Evolutionary conservation across 768 basidiomycete species (phyloP).

Genomic region (Lentinula lateritia): DNA sequence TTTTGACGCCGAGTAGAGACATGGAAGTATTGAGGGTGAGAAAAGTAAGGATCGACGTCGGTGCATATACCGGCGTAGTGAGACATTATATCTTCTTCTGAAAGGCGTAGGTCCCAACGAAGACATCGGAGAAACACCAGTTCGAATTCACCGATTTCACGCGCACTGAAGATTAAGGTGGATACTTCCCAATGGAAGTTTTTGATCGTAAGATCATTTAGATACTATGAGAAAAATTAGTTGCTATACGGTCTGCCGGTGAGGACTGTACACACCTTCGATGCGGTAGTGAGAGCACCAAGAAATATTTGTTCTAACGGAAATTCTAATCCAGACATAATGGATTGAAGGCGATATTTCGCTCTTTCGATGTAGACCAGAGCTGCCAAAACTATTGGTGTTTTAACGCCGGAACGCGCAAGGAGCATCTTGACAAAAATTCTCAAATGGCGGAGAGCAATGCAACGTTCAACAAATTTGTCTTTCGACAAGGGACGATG

Average conservation of each 20-base stretch:
- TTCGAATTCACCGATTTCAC: conserved; percentile 75
- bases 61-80: conserved; percentile 31
- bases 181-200: conserved; percentile 87
- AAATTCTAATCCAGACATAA: conserved; percentile 62
- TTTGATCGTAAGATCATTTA: conserved; percentile 85
- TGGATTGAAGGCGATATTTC: conserved; percentile 58
- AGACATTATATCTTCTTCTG: conserved; percentile 57
- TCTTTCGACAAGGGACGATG: conserved; percentile 44
- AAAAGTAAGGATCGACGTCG: conserved; percentile 1
- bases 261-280: conserved; percentile 51
- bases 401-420: conserved; percentile 59
- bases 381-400: conserved; percentile 60
- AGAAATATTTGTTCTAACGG: conserved; percentile 88
- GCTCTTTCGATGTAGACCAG: conserved; percentile 76
- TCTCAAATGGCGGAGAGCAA: conserved; percentile 49
- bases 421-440: conserved; percentile 64
- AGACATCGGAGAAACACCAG: conserved; percentile 76
- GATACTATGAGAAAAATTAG: conserved; percentile 41
- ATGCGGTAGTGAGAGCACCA: conserved; percentile 78
- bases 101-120: conserved; percentile 64
- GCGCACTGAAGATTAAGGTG: conserved; percentile 75
- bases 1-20: not conserved
- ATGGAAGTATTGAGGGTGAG: not conserved
- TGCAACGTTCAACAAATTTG: conserved; percentile 31
- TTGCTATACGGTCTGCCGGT: not conserved